These are phyloP conservation scores for Cladosporium sp. DNA, from an alignment of 2,329 filamentous ascomycete species.

Conservation along the genomic window DNA sequence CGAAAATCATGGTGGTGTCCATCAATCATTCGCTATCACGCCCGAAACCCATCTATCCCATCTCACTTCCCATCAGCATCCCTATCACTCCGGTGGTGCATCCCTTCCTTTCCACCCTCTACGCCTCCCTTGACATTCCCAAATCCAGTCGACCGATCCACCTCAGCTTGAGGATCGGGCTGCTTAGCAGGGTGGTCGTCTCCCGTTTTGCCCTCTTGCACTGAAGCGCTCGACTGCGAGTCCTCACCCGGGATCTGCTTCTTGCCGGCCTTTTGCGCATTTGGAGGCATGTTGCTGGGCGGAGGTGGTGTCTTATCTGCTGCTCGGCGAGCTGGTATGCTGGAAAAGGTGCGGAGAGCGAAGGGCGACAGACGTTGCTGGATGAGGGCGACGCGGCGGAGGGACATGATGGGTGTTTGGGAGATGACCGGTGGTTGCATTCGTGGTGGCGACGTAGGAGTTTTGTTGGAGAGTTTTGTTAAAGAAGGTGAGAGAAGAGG, in stretches of 20 bases:
- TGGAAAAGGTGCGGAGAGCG: neutral
- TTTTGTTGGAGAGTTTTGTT: neutral
- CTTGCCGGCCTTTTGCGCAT: constrained; percentile 11
- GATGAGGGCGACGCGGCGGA: neutral
- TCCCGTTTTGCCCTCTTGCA: constrained; percentile 29
- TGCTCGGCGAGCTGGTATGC: neutral
- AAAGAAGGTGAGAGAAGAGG: neutral
- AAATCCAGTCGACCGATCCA: constrained; percentile 39
- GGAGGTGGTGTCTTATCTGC: neutral
- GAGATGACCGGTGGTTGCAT: neutral
- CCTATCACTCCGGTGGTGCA: constrained; percentile 24
- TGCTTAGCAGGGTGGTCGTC: constrained; percentile 44
- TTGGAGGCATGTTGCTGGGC: constrained; percentile 8
- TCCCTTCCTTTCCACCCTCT: constrained; percentile 40
- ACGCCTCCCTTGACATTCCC: constrained; percentile 33
- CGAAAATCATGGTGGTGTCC: too few relatives aligned
- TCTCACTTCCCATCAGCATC: constrained; percentile 12
- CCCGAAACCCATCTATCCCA: neutral
- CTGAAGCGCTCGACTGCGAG: constrained; percentile 38
- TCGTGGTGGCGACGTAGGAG: too few relatives aligned
- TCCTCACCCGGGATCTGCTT: neutral
- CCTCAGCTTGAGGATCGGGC: constrained; percentile 39
- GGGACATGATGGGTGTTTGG: neutral
- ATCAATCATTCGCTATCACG: too few relatives aligned
- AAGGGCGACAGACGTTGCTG: neutral